These are phyloP conservation scores for Coprinopsis strossmayeri DNA, from an alignment of 768 basidiomycete species.

Conservation along the genomic window DNA sequence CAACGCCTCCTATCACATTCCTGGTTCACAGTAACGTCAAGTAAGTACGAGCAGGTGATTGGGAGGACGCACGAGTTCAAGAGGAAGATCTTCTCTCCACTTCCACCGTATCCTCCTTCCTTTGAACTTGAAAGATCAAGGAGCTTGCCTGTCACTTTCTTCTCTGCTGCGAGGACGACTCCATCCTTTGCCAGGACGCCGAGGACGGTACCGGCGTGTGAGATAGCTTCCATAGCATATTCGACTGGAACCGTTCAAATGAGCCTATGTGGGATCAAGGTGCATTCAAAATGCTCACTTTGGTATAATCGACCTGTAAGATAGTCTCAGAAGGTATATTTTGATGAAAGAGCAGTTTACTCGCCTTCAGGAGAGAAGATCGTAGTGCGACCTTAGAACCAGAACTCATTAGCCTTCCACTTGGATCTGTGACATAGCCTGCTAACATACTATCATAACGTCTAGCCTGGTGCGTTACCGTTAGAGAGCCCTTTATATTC, in stretches of 20 bases:
- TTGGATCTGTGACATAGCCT: not conserved
- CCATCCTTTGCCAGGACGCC: slow-evolving; percentile 88
- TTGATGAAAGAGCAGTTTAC: slow-evolving; percentile 14
- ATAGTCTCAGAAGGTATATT: slow-evolving; percentile 6
- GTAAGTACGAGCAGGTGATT: not conserved
- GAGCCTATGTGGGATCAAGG: too few relatives aligned
- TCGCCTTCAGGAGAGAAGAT: slow-evolving; percentile 98
- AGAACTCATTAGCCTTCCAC: slow-evolving; percentile 15
- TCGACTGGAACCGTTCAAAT: slow-evolving; percentile 56
- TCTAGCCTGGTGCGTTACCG: slow-evolving; percentile 54
- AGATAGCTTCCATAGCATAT: slow-evolving; percentile 99
- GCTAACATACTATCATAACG: slow-evolving; percentile 83
- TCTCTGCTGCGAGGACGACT: slow-evolving; percentile 89
- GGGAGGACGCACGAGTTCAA: slow-evolving; percentile 69
- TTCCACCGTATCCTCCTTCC: slow-evolving; percentile 88
- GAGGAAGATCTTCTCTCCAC: slow-evolving; percentile 96
- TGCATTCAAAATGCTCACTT: slow-evolving; percentile 48
- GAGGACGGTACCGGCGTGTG: slow-evolving; percentile 90
- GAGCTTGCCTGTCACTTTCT: slow-evolving; percentile 97
- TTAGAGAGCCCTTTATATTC: not conserved
- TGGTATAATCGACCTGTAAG: slow-evolving; percentile 89
- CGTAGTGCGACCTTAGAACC: slow-evolving; percentile 75
- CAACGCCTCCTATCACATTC: slow-evolving; percentile 93
- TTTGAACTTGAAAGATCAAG: slow-evolving; percentile 84
- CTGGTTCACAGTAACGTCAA: too few relatives aligned